phyloP scores from a whole-genome alignment of 2,329 filamentous ascomycete genomes.

The Fusarium cyanostomum region DNA sequence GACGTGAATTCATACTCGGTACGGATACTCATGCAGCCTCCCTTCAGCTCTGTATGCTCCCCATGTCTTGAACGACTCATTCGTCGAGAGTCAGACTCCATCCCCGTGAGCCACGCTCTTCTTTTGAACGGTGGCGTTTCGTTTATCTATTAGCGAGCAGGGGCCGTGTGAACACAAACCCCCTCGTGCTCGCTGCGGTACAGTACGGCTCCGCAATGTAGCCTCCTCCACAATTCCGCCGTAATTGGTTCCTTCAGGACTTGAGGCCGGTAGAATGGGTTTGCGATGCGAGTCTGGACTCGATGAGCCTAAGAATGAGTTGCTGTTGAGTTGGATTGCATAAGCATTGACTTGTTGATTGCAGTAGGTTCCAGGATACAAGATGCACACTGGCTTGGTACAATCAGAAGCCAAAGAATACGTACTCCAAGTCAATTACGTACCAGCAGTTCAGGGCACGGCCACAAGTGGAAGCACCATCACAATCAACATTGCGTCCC shows the following conservation, averaged over 20 bases:
- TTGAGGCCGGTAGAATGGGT: conserved; percentile 1
- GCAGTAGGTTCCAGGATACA: conserved; percentile 16
- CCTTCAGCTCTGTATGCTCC: too few relatives aligned
- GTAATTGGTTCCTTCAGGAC: background rate
- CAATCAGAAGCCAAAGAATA: conserved; percentile 11
- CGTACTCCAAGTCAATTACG: too few relatives aligned
- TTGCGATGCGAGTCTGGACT: conserved; percentile 11
- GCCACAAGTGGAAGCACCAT: too few relatives aligned
- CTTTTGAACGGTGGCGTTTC: too few relatives aligned
- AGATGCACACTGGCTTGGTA: conserved; percentile 22
- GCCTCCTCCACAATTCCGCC: conserved; percentile 27
- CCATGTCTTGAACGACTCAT: too few relatives aligned
- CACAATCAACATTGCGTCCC: background rate
- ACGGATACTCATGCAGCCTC: too few relatives aligned
- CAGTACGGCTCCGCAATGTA: conserved; percentile 40
- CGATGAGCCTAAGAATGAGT: background rate
- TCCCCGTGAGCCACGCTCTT: background rate
- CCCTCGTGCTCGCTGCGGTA: conserved; percentile 9
- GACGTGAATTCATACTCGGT: background rate
- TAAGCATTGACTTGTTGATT: background rate
- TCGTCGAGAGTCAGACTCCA: background rate
- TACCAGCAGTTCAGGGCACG: too few relatives aligned
- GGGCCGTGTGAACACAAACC: too few relatives aligned
- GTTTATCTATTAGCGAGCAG: too few relatives aligned
- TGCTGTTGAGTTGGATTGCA: background rate